These are phyloP conservation scores for Coemansia sp. DNA, from an alignment of 192 early-diverging fungal genomes.

Conservation along the genomic window DNA sequence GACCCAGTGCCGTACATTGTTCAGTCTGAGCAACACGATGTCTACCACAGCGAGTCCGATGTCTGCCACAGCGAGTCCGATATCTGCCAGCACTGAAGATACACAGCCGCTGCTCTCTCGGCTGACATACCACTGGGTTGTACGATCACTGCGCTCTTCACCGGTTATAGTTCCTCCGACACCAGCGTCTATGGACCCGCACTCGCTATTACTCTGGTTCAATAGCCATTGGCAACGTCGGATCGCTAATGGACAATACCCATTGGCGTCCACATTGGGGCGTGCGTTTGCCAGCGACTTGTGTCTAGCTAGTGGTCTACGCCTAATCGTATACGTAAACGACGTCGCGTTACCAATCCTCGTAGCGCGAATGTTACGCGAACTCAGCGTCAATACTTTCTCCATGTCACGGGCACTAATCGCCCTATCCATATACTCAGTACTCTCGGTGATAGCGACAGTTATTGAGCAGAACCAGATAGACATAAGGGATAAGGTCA, in stretches of 20 bases:
- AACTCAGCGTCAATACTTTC: neutral
- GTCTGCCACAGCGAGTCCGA: neutral
- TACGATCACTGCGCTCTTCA: slow-evolving; percentile 10
- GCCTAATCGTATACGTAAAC: slow-evolving; percentile 25
- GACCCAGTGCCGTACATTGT: neutral
- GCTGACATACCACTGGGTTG: slow-evolving; percentile 49
- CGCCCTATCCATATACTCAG: slow-evolving; percentile 10
- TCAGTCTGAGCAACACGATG: neutral
- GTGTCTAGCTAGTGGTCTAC: slow-evolving; percentile 19
- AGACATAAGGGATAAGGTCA: slow-evolving; percentile 27
- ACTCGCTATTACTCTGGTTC: neutral
- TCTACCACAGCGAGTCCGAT: neutral
- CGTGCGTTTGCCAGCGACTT: slow-evolving; percentile 25
- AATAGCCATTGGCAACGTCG: slow-evolving; percentile 18
- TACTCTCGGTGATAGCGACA: neutral
- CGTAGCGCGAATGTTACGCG: slow-evolving; percentile 27
- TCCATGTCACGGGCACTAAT: neutral
- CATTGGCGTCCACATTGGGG: slow-evolving; percentile 16
- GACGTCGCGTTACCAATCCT: slow-evolving; percentile 24
- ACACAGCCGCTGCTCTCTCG: slow-evolving; percentile 10
- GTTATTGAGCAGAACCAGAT: slow-evolving; percentile 49
- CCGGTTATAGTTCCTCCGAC: neutral
- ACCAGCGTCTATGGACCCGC: slow-evolving; percentile 17
- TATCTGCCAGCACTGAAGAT: neutral
- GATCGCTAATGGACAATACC: neutral